A percentile compares a stretch with the other conserved stretches of the same genome.
Conservation (phyloP, 129 eudicot species). For the Artemisia argyi region DNA sequence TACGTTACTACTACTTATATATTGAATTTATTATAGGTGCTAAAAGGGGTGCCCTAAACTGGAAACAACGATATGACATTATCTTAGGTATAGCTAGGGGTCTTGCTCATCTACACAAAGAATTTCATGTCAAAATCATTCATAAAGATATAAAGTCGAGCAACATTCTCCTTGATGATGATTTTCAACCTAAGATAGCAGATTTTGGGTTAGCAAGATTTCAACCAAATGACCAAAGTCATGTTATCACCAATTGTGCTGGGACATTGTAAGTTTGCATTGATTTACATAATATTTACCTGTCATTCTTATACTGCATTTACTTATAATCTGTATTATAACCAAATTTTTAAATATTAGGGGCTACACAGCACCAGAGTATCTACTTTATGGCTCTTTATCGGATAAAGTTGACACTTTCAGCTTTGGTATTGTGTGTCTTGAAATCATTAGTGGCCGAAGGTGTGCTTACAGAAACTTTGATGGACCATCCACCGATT, state of each 20-base stretch:
- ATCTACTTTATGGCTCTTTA: too few relatives aligned
- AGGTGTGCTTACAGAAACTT: too few relatives aligned
- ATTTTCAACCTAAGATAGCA: conserved; percentile 54
- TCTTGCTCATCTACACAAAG: conserved; percentile 52
- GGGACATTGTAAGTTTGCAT: conserved; percentile 52
- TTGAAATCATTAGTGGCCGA: too few relatives aligned
- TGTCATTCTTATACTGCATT: background rate
- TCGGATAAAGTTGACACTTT: too few relatives aligned
- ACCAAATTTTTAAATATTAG: background rate
- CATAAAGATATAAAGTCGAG: conserved; percentile 54
- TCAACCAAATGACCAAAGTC: conserved; percentile 44
- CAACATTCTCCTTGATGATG: conserved; percentile 52
- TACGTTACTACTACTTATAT: background rate
- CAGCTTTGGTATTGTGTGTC: too few relatives aligned
- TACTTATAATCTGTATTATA: background rate
- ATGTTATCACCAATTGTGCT: conserved; percentile 49
- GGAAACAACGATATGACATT: conserved; percentile 38
- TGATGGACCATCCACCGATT: too few relatives aligned
- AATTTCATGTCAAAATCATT: conserved; percentile 48
- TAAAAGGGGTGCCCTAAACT: background rate
- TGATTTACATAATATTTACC: background rate
- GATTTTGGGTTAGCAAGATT: conserved; percentile 68
- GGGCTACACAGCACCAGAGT: conserved; percentile 13
- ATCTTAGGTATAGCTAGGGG: conserved; percentile 54
- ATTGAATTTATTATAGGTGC: background rate